Evolutionary conservation across 345 rosid genomes (phyloP).

Genomic region (Psidium friedrichsthalianum): DNA sequence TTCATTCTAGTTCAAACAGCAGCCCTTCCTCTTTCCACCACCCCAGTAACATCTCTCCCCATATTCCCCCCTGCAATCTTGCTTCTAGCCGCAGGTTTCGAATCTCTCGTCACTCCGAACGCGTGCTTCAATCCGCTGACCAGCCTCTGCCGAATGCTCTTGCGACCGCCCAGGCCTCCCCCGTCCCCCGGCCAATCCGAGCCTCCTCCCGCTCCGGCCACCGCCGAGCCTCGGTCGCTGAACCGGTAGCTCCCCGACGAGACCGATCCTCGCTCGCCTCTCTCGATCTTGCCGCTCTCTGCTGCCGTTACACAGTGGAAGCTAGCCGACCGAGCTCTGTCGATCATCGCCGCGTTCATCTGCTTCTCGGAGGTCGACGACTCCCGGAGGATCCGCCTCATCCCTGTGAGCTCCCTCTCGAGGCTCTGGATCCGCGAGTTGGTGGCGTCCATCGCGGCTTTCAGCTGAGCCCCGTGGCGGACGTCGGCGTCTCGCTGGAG

Average conservation of each 20-base stretch:
- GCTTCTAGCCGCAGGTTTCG: conserved; percentile 4
- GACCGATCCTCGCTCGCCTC: conserved; percentile 24
- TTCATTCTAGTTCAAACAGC: neutral
- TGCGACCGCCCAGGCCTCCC: conserved; percentile 10
- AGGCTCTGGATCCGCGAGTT: conserved; percentile 50
- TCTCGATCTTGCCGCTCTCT: conserved; percentile 19
- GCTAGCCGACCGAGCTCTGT: conserved; percentile 39
- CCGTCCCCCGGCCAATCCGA: neutral
- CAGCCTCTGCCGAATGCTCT: conserved; percentile 36
- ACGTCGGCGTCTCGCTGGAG: conserved; percentile 55
- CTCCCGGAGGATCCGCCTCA: conserved; percentile 36
- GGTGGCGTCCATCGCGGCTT: conserved; percentile 59
- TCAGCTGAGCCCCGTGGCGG: conserved; percentile 46
- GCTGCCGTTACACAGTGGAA: conserved; percentile 27
- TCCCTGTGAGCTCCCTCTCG: conserved; percentile 52
- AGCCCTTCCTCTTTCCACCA: neutral
- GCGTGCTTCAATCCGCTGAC: conserved; percentile 43
- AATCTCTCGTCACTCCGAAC: conserved; percentile 29
- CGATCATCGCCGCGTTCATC: neutral
- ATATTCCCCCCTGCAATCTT: neutral
- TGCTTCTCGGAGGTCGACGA: conserved; percentile 19
- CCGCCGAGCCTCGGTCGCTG: neutral
- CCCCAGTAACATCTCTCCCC: neutral
- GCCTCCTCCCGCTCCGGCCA: neutral
- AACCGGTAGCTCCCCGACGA: conserved; percentile 29